Evolutionary conservation across 2,329 filamentous ascomycete species (phyloP).

Genomic region (Tolypocladium cylindrosporum): DNA sequence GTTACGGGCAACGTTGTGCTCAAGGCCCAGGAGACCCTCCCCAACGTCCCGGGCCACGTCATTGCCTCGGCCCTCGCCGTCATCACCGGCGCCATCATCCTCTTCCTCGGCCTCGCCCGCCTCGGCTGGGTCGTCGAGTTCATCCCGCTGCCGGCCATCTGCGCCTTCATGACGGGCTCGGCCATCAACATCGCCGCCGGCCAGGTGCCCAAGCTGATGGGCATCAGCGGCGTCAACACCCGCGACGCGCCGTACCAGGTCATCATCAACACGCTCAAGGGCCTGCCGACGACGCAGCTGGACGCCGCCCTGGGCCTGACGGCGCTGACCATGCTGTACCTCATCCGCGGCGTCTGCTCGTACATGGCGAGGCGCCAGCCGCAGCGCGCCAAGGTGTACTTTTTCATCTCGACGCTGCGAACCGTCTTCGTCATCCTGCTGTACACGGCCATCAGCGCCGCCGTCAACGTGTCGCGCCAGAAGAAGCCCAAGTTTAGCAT

Average conservation of each 20-base stretch:
- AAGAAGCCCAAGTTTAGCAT: slow-evolving; percentile 52
- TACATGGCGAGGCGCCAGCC: slow-evolving; percentile 58
- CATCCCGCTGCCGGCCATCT: slow-evolving; percentile 41
- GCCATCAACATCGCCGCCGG: slow-evolving; percentile 39
- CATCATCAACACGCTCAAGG: slow-evolving; percentile 40
- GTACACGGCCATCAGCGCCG: slow-evolving; percentile 68
- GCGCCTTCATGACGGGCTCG: slow-evolving; percentile 45
- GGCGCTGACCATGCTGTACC: slow-evolving; percentile 57
- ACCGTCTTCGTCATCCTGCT: slow-evolving; percentile 74
- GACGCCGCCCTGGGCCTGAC: slow-evolving; percentile 68
- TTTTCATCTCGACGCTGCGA: slow-evolving; percentile 68
- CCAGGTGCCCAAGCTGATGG: slow-evolving; percentile 40
- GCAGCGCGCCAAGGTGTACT: slow-evolving; percentile 57
- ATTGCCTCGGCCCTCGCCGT: slow-evolving; percentile 38
- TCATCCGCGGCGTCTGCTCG: slow-evolving; percentile 53
- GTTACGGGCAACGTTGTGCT: slow-evolving; percentile 39
- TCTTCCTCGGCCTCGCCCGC: slow-evolving; percentile 37
- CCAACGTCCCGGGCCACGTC: slow-evolving; percentile 28
- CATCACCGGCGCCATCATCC: slow-evolving; percentile 37
- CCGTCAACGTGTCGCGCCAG: slow-evolving; percentile 52
- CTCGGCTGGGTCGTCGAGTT: slow-evolving; percentile 45
- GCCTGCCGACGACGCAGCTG: slow-evolving; percentile 38
- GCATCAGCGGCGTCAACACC: slow-evolving; percentile 39
- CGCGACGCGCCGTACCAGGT: slow-evolving; percentile 36
- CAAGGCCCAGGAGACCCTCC: slow-evolving; percentile 25